Evolutionary conservation across 2,329 filamentous ascomycete genomes (phyloP).

Genomic region (Fusarium torreyae): DNA sequence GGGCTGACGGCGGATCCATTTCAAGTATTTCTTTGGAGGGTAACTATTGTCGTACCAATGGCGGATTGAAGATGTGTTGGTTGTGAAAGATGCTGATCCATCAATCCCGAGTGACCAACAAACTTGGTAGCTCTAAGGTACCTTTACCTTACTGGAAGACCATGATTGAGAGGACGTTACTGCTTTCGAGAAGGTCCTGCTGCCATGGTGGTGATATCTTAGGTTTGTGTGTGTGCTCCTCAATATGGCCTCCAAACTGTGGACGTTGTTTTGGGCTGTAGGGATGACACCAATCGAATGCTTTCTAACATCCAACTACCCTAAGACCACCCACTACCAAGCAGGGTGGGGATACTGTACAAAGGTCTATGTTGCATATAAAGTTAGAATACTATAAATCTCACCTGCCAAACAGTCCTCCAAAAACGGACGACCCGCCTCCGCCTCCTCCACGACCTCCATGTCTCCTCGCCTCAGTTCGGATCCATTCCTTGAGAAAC

Average conservation of each 20-base stretch:
- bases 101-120: not conserved
- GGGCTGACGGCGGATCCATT: not conserved
- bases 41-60: not conserved
- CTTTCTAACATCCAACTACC: not conserved
- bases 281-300: not conserved
- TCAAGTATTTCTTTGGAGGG: not conserved
- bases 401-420: conserved; percentile 60
- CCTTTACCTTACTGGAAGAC: not conserved
- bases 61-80: not conserved
- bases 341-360: conserved; percentile 1
- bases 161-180: not conserved
- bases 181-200: not conserved
- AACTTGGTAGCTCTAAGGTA: not conserved
- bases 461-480: conserved; percentile 64
- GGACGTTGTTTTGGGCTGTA: not conserved
- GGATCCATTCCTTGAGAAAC: conserved; percentile 69
- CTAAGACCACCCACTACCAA: not conserved
- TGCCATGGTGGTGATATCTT: too few species aligned
- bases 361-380: conserved; percentile 1
- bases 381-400: not conserved
- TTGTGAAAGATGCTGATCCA: not conserved
- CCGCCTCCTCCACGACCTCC: conserved; percentile 62
- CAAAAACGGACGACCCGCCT: conserved; percentile 53
- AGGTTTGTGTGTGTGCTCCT: not conserved
- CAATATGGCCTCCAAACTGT: not conserved